Conservation (phyloP, 805 yeast genomes). For the Ogataea paraovalis region DNA sequence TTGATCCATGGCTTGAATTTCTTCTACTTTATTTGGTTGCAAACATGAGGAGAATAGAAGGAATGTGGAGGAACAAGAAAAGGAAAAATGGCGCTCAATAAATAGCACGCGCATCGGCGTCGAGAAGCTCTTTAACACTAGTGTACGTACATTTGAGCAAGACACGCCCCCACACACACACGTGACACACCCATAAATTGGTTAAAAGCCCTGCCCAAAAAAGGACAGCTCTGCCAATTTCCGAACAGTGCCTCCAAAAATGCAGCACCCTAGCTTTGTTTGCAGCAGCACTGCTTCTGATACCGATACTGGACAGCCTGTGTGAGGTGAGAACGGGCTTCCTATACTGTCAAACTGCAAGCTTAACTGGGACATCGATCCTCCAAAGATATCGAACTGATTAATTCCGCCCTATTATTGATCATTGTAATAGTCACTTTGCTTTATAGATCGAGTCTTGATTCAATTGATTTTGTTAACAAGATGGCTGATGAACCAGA, state of each 20-base stretch:
- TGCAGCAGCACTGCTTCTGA: not conserved
- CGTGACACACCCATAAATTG: too few species aligned
- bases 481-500: constrained; percentile 16
- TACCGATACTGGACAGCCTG: not conserved
- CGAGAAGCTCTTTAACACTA: too few species aligned
- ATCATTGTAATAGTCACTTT: not conserved
- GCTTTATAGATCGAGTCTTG: not conserved
- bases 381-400: not conserved
- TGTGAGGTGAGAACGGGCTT: not conserved
- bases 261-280: not conserved
- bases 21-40: too few species aligned
- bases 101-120: too few species aligned
- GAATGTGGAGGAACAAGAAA: too few species aligned
- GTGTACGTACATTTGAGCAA: too few species aligned
- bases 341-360: not conserved
- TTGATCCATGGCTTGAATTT: too few species aligned
- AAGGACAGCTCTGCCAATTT: not conserved
- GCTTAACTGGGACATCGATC: not conserved
- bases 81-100: too few species aligned
- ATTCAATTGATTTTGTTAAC: not conserved
- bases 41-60: too few species aligned
- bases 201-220: not conserved
- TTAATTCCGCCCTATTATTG: not conserved
- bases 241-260: not conserved
- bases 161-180: too few species aligned